These are phyloP conservation scores for Globisporangium spinosum DNA, from an alignment of 352 stramenopile genomes.

Conservation along the genomic window DNA sequence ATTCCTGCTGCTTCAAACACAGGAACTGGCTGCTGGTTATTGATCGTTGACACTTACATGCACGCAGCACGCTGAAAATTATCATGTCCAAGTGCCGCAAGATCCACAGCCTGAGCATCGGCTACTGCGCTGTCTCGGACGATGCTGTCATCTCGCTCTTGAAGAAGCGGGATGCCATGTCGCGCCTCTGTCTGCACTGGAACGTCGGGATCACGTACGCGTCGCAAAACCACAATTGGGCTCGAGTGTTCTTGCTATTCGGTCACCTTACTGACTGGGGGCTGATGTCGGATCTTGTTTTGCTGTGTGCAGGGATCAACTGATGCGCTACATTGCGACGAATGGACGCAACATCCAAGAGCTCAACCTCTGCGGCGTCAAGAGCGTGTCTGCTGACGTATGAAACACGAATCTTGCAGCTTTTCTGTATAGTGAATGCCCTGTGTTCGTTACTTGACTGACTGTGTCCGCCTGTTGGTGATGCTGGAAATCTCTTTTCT, in stretches of 20 bases:
- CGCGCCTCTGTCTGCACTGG: conserved; percentile 79
- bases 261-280: background rate
- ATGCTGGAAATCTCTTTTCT: background rate
- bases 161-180: conserved; percentile 80
- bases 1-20: background rate
- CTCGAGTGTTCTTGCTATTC: conserved; percentile 1
- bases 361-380: conserved; percentile 85
- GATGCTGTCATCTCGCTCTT: conserved; percentile 82
- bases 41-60: background rate
- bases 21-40: background rate
- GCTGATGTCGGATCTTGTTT: background rate
- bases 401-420: background rate
- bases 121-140: conserved; percentile 84
- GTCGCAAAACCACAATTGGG: background rate
- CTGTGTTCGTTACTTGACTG: background rate
- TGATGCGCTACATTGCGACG: conserved; percentile 71
- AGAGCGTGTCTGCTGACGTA: conserved; percentile 81
- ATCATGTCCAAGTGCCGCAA: conserved; percentile 90
- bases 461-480: background rate
- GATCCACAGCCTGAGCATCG: conserved; percentile 81
- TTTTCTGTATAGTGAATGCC: background rate
- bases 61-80: conserved; percentile 67
- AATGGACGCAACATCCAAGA: conserved; percentile 81
- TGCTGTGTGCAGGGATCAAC: conserved; percentile 51
- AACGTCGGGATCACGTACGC: conserved; percentile 83